These are phyloP conservation scores for Pseudogymnoascus sp. DNA, from an alignment of 2,329 filamentous ascomycete species.

Conservation along the genomic window DNA sequence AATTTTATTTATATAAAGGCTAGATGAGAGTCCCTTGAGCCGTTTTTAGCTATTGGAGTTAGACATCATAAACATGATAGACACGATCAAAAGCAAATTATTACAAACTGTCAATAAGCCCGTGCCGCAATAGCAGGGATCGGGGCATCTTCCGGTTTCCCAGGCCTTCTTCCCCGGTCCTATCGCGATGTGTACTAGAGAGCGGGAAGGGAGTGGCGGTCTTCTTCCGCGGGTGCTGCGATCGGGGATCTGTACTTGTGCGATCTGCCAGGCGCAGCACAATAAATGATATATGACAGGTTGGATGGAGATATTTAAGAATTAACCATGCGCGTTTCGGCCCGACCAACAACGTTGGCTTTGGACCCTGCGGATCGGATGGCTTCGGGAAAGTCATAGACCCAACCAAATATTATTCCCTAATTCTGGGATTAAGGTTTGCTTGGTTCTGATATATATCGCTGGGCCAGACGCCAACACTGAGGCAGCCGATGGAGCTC, in stretches of 20 bases:
- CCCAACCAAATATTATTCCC: not conserved
- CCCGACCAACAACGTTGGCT: not conserved
- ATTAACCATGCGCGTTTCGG: not conserved
- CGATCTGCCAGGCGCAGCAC: not conserved
- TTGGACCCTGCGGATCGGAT: not conserved
- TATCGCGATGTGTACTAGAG: not conserved
- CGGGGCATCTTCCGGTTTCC: not conserved
- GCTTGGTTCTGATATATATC: not conserved
- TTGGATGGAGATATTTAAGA: not conserved
- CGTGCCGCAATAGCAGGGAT: not conserved
- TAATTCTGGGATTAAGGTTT: not conserved
- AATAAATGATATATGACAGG: not conserved
- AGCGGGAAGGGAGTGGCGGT: not conserved
- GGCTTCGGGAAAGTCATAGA: not conserved
- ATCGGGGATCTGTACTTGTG: not conserved
- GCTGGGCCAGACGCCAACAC: not conserved
- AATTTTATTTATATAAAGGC: not conserved
- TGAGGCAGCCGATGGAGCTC: not conserved
- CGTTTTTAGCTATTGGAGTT: not conserved
- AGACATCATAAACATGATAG: not conserved
- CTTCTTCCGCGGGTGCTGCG: not conserved
- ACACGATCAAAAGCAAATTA: not conserved
- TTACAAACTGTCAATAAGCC: not conserved
- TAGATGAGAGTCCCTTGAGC: not conserved
- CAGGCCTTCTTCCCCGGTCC: not conserved